Base-by-base conservation (phyloP, 2,329 filamentous ascomycete genomes). In the Albophoma yamanashiensis region DNA sequence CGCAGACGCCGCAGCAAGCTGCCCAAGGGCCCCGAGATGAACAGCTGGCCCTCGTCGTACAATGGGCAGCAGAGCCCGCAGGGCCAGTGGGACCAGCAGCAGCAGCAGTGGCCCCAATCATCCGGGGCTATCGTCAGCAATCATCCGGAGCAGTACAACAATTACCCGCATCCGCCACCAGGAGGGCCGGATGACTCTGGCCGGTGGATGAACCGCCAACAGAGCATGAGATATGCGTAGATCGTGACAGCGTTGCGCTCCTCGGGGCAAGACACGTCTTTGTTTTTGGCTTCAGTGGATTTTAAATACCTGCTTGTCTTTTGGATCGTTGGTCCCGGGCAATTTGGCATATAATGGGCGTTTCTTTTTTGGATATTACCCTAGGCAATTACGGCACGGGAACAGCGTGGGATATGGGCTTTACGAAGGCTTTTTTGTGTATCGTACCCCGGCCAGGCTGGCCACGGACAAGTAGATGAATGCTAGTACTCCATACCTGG, bases 151-250 rank as follows among this genome's bases (percentile, higher is more conserved):
- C 22, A 52, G 11, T 53, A 34, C 36, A 45, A 50, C 52, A 39
- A 59, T 31, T 31, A 31, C 31, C 39, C 58, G 20, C 56, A 59
- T 31, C 59, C 59, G 53, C 61, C 42, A 31, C 59, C 56, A 15
- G 55, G 58, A 22, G 43, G 43, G 22, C 57, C 60, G 27, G 55
- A 63, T 38, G 47, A 55, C 2, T 31, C 53, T 36, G 22, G 40
- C 15, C 63, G 64, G 55, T 66, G 63, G 64, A 56, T 47, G 60
- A 45, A 59, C 43, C 64, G 67, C 8, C 62, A 61, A 38, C 67
- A 64, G 40, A 69, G 67, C 58, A 67, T 67, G 67, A 67, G 70
- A 64, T 72, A 72, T 61, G 70, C 70, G 60, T 72, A 67, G 61
- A 58, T 50, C 3, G 20, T 27, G n/a, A 4, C 17, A n/a, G 25